These are phyloP conservation scores for Claviceps sp. DNA, from an alignment of 2,329 filamentous ascomycete species.

Conservation along the genomic window DNA sequence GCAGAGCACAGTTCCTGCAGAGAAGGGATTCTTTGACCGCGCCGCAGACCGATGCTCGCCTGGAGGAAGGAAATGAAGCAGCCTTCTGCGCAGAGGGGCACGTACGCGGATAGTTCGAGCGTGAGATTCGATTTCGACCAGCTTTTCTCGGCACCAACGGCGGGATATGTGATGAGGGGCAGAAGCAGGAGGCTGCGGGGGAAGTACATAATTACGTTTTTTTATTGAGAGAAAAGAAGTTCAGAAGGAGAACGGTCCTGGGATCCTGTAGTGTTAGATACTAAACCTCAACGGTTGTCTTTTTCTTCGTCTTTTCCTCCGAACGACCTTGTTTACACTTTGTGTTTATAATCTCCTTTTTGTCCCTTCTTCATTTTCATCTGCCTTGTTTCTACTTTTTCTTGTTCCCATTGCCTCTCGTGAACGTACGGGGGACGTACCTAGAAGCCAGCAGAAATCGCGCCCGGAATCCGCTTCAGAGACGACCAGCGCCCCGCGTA, in stretches of 20 bases:
- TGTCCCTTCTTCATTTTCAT: background rate
- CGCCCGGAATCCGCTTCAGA: slow-evolving; percentile 5
- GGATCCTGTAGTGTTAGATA: background rate
- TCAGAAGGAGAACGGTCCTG: background rate
- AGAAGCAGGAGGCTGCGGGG: slow-evolving; percentile 9
- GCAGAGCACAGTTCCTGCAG: slow-evolving; percentile 51
- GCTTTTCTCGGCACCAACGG: slow-evolving; percentile 11
- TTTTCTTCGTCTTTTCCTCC: background rate
- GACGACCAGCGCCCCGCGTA: slow-evolving; percentile 6
- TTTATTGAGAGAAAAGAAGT: background rate
- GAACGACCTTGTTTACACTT: background rate
- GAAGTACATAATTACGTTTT: slow-evolving; percentile 22
- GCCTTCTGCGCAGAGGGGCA: slow-evolving; percentile 44
- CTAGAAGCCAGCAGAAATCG: slow-evolving; percentile 6
- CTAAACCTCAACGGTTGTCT: background rate
- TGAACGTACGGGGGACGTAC: background rate
- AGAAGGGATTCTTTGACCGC: slow-evolving; percentile 36
- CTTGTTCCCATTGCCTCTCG: background rate
- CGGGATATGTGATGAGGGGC: slow-evolving; percentile 18
- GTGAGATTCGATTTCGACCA: slow-evolving; percentile 14
- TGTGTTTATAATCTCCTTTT: background rate
- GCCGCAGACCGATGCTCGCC: slow-evolving; percentile 38
- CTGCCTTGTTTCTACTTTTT: no score
- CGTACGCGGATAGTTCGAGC: slow-evolving; percentile 25
- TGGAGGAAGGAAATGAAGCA: slow-evolving; percentile 52